Conservation (phyloP, 83 land plant genomes). For the Diphasiastrum complanatum region DNA sequence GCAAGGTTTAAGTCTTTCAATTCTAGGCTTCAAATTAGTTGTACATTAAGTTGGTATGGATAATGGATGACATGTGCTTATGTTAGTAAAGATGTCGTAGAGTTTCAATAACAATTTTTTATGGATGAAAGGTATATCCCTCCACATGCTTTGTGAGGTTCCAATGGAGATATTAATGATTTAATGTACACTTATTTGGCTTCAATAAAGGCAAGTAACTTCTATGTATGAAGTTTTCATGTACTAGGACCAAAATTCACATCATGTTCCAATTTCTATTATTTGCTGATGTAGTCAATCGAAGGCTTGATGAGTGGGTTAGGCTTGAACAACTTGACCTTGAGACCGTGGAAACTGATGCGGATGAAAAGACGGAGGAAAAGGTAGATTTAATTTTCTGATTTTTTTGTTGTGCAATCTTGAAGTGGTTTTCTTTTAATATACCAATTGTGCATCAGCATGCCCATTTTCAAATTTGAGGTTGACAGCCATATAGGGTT, state of each 20-base stretch:
- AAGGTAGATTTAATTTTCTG: slow-evolving; percentile 44
- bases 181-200: slow-evolving; percentile 1
- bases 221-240: too few species aligned
- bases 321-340: slow-evolving; percentile 90
- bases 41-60: too few species aligned
- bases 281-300: slow-evolving; percentile 47
- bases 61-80: not conserved
- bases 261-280: slow-evolving; percentile 7
- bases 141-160: not conserved
- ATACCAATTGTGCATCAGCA: too few species aligned
- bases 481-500: too few species aligned
- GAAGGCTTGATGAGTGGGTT: slow-evolving; percentile 98
- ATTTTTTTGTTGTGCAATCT: not conserved
- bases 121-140: too few species aligned
- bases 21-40: slow-evolving; percentile 1
- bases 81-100: not conserved
- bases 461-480: too few species aligned
- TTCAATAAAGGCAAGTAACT: not conserved
- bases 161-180: not conserved
- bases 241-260: too few species aligned
- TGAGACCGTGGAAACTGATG: slow-evolving; percentile 63
- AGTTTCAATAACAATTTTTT: not conserved
- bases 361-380: slow-evolving; percentile 79
- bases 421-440: not conserved
- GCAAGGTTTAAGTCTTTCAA: too few species aligned